Percentiles rank a stretch among this genome's conserved stretches.
Evolutionary conservation across 2,329 filamentous ascomycete genomes (phyloP).

Genomic region (Colletotrichum tropicicola): DNA sequence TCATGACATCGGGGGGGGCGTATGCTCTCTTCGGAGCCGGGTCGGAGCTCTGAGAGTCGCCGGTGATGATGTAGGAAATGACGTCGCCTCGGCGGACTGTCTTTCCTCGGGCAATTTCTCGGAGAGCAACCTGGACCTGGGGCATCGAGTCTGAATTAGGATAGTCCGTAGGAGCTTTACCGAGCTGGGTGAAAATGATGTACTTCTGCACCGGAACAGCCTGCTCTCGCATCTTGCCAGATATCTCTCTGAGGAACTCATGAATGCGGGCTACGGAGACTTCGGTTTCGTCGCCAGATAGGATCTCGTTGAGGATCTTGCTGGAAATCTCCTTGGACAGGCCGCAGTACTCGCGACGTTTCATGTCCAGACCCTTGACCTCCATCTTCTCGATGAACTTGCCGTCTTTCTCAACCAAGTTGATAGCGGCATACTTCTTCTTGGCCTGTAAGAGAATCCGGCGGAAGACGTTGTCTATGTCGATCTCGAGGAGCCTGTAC

Average conservation of each 20-base stretch:
- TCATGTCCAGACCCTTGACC: slow-evolving; percentile 98
- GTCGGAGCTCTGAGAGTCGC: slow-evolving; percentile 72
- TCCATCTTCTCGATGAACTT: slow-evolving; percentile 95
- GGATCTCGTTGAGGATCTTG: slow-evolving; percentile 89
- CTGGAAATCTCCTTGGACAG: slow-evolving; percentile 95
- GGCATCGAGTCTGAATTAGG: slow-evolving; percentile 96
- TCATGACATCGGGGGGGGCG: slow-evolving; percentile 84
- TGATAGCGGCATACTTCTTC: slow-evolving; percentile 99
- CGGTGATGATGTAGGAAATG: slow-evolving; percentile 93
- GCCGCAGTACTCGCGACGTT: slow-evolving; percentile 93
- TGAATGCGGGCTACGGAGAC: slow-evolving; percentile 89
- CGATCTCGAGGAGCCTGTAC: slow-evolving; percentile 93
- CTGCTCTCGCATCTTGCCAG: slow-evolving; percentile 85
- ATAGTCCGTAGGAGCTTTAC: slow-evolving; percentile 92
- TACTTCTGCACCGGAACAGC: slow-evolving; percentile 84
- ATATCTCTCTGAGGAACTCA: slow-evolving; percentile 88
- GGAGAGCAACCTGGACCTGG: slow-evolving; percentile 93
- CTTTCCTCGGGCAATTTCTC: slow-evolving; percentile 87
- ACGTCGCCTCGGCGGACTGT: slow-evolving; percentile 92
- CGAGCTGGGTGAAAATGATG: slow-evolving; percentile 97
- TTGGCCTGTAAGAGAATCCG: slow-evolving; percentile 94
- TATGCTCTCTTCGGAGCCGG: slow-evolving; percentile 88
- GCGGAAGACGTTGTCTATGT: slow-evolving; percentile 97
- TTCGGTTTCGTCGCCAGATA: slow-evolving; percentile 93
- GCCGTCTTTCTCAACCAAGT: slow-evolving; percentile 87